Evolutionary conservation across 106 monocot genomes (phyloP).

Genomic region (Cymbidium sinense): DNA sequence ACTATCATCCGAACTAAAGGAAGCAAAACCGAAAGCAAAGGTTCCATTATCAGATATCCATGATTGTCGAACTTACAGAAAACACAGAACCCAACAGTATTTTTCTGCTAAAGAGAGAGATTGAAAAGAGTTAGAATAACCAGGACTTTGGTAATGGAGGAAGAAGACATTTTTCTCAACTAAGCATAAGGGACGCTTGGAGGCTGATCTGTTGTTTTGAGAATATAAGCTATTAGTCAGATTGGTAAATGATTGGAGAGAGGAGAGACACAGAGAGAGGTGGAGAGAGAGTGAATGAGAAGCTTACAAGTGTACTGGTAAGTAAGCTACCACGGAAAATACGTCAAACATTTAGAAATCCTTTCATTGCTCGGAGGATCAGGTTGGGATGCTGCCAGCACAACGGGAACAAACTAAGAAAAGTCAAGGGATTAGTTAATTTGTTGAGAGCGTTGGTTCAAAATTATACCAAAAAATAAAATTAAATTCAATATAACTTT

Average conservation of each 20-base stretch:
- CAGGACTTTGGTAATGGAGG: background rate
- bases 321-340: background rate
- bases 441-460: background rate
- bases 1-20: background rate
- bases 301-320: background rate
- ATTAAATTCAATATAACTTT: too few relatives aligned
- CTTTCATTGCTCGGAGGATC: background rate
- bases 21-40: constrained; percentile 31
- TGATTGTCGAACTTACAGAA: constrained; percentile 5
- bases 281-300: background rate
- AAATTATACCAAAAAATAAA: too few relatives aligned
- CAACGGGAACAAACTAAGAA: background rate
- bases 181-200: background rate
- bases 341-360: background rate
- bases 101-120: background rate
- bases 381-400: background rate
- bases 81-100: constrained; percentile 19
- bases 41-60: constrained; percentile 29
- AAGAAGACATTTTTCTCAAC: background rate
- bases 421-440: background rate
- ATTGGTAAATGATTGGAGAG: background rate
- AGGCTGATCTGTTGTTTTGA: background rate
- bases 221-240: background rate
- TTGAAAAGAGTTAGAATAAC: background rate
- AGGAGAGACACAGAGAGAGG: too few relatives aligned